Evolutionary conservation across 1,139 yeast genomes (phyloP), one percentile per base, ranked within the genome.

Genomic region (Nadsonia commutata): DNA sequence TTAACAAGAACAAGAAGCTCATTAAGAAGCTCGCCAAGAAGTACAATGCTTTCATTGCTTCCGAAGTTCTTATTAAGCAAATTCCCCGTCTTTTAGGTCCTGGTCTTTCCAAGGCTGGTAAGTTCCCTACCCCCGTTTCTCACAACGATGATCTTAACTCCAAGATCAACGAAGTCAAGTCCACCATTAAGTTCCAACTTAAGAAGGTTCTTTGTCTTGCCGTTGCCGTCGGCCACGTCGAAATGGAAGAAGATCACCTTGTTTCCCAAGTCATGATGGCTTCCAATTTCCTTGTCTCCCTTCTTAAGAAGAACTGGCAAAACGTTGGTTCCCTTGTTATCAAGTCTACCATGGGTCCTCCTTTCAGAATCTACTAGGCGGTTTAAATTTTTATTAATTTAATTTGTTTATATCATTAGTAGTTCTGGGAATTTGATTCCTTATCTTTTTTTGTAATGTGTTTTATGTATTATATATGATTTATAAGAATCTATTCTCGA

Each of bases 281-380:
- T 63, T 79, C 94, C 63, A 93, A 93, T 95, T 93, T 93, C 80
- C 84, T 93, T 72, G 98, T 93, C 60, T 93, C 99, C 62, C 77
- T 93, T 72, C 81, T 93, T 72, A 93, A 93, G 95, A 93, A 93
- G 93, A 88, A 90, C 95, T 90, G 98, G 98, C 98, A 93, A 80
- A 93, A 93, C 75, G 96, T 93, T 68, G 97, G 98, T 65, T 90
- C 98, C 66, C 77, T 93, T 73, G 96, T 88, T 69, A 82, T 93
- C 76, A 93, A 93, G 80, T 85, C 96, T 55, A 78, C 97, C 72
- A 93, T 93, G 99, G 98, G 99, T 74, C 97, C 97, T 71, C 83
- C 97, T 68, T 85, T 81, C 94, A 88, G 98, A 82, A 80, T 90
- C 71, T 90, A 90, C 90, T 90, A 88, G 73, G 66, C 59, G 47